These are phyloP conservation scores for Deinandra increscens DNA, from an alignment of 129 eudicot genomes.

Conservation along the genomic window DNA sequence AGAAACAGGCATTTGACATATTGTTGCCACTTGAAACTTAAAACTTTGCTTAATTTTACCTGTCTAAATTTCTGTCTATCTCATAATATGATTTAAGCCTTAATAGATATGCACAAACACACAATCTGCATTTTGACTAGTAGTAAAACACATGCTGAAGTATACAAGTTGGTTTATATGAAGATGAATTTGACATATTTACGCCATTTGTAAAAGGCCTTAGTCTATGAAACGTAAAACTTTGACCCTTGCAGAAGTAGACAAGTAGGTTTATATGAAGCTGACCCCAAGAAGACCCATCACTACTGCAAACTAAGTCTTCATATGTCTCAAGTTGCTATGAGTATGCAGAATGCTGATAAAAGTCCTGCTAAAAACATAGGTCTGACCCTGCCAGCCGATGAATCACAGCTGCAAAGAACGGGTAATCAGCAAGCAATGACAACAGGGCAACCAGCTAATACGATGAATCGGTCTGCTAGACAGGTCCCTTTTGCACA, in stretches of 20 bases:
- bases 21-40: no score
- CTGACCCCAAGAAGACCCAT: slow-evolving; percentile 31
- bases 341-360: slow-evolving; percentile 41
- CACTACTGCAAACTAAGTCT: slow-evolving; percentile 22
- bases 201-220: no score
- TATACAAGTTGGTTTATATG: neutral
- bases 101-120: no score
- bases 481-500: slow-evolving; percentile 82
- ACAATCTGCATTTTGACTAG: neutral
- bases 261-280: neutral
- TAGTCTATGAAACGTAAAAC: no score
- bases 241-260: neutral
- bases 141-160: neutral
- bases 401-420: slow-evolving; percentile 35
- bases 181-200: no score
- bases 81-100: no score
- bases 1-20: no score
- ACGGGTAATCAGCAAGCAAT: slow-evolving; percentile 49
- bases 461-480: slow-evolving; percentile 21
- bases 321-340: slow-evolving; percentile 42
- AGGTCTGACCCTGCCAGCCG: slow-evolving; percentile 36
- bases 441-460: slow-evolving; percentile 15
- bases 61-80: no score
- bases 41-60: no score
- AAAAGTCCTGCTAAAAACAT: slow-evolving; percentile 37